These are phyloP conservation scores for Hydnomerulius pinastri DNA, from an alignment of 768 basidiomycete genomes.

Conservation along the genomic window DNA sequence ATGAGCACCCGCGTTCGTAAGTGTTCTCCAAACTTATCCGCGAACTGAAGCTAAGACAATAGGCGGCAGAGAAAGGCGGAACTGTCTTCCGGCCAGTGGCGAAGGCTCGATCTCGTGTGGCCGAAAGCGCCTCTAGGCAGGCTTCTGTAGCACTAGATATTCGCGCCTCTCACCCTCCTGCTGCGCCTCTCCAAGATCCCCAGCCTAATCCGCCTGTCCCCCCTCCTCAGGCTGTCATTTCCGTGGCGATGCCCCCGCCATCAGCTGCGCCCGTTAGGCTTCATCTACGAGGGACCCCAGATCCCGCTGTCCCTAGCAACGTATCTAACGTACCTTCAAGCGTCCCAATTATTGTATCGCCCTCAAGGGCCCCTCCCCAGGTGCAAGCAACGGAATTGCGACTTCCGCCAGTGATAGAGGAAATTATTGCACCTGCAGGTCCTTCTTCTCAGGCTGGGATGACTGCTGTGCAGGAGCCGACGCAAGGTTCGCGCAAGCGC, in stretches of 20 bases:
- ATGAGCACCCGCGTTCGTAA: constrained; percentile 61
- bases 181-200: constrained; percentile 1
- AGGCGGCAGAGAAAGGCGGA: constrained; percentile 69
- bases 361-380: constrained; percentile 14
- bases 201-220: not conserved
- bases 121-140: constrained; percentile 22
- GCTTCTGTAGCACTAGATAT: constrained; percentile 17
- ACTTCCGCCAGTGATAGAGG: not conserved
- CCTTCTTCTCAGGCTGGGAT: constrained; percentile 23
- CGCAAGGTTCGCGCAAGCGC: constrained; percentile 10
- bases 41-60: not conserved
- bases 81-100: constrained; percentile 69
- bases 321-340: constrained; percentile 5
- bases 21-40: constrained; percentile 34
- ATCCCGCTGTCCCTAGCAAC: constrained; percentile 5
- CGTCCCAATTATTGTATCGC: constrained; percentile 20
- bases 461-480: constrained; percentile 8
- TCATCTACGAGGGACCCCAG: constrained; percentile 5
- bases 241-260: constrained; percentile 1
- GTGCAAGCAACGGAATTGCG: constrained; percentile 4
- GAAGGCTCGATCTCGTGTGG: constrained; percentile 51
- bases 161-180: constrained; percentile 6
- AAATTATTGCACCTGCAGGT: not conserved
- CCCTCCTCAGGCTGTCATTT: not conserved
- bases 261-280: constrained; percentile 7